Percentiles rank a stretch among this genome's conserved stretches.
Evolutionary conservation across 257 asterid genomes (phyloP).

Genomic region (Nicotiana otophora): DNA sequence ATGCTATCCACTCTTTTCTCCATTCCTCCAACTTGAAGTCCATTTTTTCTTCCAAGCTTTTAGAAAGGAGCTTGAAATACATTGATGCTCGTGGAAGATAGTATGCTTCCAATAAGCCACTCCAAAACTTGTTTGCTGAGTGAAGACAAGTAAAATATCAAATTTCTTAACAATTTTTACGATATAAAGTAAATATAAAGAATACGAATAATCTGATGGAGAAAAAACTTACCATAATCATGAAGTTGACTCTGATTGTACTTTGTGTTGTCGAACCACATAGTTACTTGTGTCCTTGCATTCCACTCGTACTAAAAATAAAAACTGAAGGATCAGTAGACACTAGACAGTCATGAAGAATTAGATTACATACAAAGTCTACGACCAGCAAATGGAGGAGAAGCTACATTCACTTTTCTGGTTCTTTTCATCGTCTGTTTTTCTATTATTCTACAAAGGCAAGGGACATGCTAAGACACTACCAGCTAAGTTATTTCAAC

Average conservation of each 20-base stretch:
- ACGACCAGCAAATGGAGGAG: neutral
- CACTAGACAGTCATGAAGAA: neutral
- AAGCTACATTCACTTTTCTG: neutral
- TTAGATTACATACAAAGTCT: neutral
- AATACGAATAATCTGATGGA: neutral
- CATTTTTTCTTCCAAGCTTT: conserved; percentile 48
- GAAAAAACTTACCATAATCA: conserved; percentile 58
- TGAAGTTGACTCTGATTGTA: conserved; percentile 71
- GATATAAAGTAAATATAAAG: neutral
- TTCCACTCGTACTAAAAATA: conserved; percentile 80
- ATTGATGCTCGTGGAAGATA: conserved; percentile 86
- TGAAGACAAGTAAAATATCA: conserved; percentile 4
- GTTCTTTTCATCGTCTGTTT: neutral
- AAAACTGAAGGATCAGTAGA: neutral
- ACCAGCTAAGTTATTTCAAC: neutral
- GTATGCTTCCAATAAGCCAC: conserved; percentile 65
- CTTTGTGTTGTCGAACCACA: conserved; percentile 85
- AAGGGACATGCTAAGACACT: neutral
- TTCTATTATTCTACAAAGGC: neutral
- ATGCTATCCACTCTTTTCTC: conserved; percentile 89
- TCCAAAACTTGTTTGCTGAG: conserved; percentile 94
- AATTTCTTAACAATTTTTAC: neutral
- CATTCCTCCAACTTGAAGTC: conserved; percentile 63
- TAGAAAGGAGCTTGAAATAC: conserved; percentile 52
- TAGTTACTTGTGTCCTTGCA: conserved; percentile 94